Base-by-base conservation (phyloP, 2,329 filamentous ascomycete species). In the Aspergillus intermedius region DNA sequence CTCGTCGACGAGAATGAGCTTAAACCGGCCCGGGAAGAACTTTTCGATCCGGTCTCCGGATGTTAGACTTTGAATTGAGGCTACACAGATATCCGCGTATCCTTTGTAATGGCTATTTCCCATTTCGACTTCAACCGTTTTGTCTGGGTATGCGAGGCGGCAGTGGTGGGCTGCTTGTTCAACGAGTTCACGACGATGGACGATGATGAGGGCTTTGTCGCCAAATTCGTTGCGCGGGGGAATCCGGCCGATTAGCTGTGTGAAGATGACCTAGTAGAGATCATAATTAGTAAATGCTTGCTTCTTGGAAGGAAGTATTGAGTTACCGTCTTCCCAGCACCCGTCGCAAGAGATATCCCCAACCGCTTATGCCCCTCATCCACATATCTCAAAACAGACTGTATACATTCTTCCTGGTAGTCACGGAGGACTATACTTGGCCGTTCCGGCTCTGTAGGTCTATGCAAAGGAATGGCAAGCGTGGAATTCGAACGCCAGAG, bases 111-210 rank as follows among this genome's bases (percentile, higher is more conserved):
- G 83, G 43, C 81, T 73, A 41, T 78, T 80, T 30, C 87, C 90
- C 90, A 97, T 95, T 67, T 98, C 93, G 48, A 98, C 84, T 53
- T 97, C 91, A 40, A 97, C 82, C 3, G 68, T 80, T 65, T 89
- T 89, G 39, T 81, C 70, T 0, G 91, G 91, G 60, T 98, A 97
- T 3, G 88, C 82, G 52, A 78, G 77, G 39, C 76, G 77, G 66
- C 93, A 97, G 67, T 98, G 93, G 3, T 80, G 78, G 8, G 88
- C 89, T 3, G 93, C 93, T 71, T 98, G 93, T 64, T 97, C 89
- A 23, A 97, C 90, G 2, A 98, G 81, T 70, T 98, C 93, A 44
- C 88, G 83, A 23, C 93, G 84, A 68, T 98, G 93, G 13, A 90
- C 93, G 40, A 98, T 76, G 54, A 98, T 94, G 50, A 98, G 77